phyloP scores from a whole-genome alignment of 306 rosid genomes.

The Castanospermum australe region DNA sequence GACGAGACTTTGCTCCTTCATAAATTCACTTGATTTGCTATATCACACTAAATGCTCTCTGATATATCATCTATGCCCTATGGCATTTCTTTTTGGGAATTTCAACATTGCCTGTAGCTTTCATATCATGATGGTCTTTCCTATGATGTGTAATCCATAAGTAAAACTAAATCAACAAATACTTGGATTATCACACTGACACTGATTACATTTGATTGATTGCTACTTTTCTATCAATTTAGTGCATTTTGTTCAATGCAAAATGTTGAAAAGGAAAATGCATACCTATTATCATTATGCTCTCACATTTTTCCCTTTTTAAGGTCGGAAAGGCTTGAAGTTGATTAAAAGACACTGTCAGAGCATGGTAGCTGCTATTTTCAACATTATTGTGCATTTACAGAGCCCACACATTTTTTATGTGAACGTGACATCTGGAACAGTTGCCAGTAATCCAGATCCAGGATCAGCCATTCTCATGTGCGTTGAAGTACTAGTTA shows the following conservation, averaged over 20 bases:
- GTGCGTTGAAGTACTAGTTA: conserved; percentile 82
- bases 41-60: not conserved
- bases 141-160: not conserved
- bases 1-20: not conserved
- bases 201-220: conserved; percentile 5
- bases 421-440: conserved; percentile 34
- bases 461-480: conserved; percentile 85
- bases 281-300: not conserved
- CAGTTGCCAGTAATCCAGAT: conserved; percentile 59
- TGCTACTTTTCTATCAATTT: conserved; percentile 14
- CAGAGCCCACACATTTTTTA: conserved; percentile 64
- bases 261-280: conserved; percentile 13
- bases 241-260: not conserved
- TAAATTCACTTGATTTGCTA: not conserved
- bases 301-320: conserved; percentile 31
- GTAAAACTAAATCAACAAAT: not conserved
- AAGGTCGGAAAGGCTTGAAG: conserved; percentile 71
- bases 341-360: conserved; percentile 79
- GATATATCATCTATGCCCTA: not conserved
- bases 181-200: not conserved
- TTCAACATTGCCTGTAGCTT: not conserved
- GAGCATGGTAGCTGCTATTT: conserved; percentile 57
- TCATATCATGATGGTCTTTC: not conserved
- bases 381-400: conserved; percentile 76
- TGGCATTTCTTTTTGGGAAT: not conserved